Percentiles rank a stretch among this genome's conserved stretches.
These are phyloP conservation scores for Dryas drummondii DNA, from an alignment of 306 rosid species.

Conservation along the genomic window DNA sequence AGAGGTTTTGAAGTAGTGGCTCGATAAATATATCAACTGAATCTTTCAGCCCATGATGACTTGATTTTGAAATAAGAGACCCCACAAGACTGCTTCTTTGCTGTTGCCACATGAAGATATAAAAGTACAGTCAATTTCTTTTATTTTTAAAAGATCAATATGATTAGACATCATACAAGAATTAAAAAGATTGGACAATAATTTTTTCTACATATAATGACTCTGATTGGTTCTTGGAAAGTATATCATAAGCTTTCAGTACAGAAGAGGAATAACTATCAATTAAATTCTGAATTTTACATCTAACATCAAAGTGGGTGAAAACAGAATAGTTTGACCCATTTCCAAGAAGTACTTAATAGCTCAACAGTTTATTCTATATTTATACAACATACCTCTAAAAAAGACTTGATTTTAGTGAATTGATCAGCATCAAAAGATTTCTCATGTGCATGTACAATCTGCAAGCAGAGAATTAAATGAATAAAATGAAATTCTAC, in stretches of 20 bases:
- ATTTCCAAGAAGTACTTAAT: neutral
- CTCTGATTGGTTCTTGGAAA: slow-evolving; percentile 9
- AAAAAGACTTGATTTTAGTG: slow-evolving; percentile 41
- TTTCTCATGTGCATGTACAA: slow-evolving; percentile 65
- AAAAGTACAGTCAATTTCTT: slow-evolving; percentile 7
- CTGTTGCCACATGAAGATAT: slow-evolving; percentile 33
- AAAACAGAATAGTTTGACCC: neutral
- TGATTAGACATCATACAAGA: neutral
- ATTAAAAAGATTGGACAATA: neutral
- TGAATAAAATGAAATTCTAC: neutral
- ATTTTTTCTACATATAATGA: neutral
- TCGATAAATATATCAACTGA: slow-evolving; percentile 50
- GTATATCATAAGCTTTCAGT: neutral
- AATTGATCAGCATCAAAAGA: slow-evolving; percentile 60
- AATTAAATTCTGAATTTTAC: neutral
- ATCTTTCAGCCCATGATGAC: slow-evolving; percentile 53
- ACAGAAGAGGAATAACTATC: neutral
- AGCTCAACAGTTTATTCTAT: neutral
- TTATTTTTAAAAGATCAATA: neutral
- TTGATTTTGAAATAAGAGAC: slow-evolving; percentile 54
- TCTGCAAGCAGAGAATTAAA: slow-evolving; percentile 42
- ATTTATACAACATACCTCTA: slow-evolving; percentile 25
- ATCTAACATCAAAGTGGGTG: neutral
- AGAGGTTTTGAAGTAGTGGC: slow-evolving; percentile 67
- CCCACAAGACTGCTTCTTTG: slow-evolving; percentile 34